Evolutionary conservation across 2,329 filamentous ascomycete genomes (phyloP).

Genomic region (Alternaria sp.): DNA sequence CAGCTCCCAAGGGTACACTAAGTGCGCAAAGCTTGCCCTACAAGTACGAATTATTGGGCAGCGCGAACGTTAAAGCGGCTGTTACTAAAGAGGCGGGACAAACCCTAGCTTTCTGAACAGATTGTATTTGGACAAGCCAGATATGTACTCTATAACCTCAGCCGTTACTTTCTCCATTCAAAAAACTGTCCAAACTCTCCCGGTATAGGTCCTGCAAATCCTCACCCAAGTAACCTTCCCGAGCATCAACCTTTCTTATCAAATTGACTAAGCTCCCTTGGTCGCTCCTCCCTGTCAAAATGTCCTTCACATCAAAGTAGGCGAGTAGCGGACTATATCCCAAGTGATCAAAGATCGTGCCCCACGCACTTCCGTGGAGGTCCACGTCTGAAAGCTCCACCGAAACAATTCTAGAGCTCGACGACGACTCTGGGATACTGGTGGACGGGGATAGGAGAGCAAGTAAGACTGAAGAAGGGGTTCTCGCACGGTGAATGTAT

Average conservation of each 20-base stretch:
- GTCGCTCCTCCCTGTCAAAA: background rate
- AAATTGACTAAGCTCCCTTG: background rate
- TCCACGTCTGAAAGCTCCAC: background rate
- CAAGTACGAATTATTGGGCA: conserved; percentile 59
- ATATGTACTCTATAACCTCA: background rate
- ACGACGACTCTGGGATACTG: background rate
- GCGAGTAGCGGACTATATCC: background rate
- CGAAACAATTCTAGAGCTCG: background rate
- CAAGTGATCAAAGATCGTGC: background rate
- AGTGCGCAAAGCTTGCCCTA: conserved; percentile 56
- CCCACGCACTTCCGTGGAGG: background rate
- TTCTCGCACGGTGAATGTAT: background rate
- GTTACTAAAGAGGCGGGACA: conserved; percentile 45
- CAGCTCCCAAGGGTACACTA: conserved; percentile 58
- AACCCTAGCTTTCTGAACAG: conserved; percentile 19
- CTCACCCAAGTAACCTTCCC: background rate
- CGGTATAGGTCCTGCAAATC: background rate
- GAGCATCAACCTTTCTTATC: background rate
- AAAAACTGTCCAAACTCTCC: background rate
- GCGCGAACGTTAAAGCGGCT: conserved; percentile 54
- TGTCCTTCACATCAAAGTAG: background rate
- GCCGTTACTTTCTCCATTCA: background rate
- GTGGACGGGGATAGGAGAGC: background rate
- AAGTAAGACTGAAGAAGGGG: background rate
- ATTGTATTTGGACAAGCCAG: background rate